Conservation (phyloP, 306 rosid species). For the Cercis canadensis region DNA sequence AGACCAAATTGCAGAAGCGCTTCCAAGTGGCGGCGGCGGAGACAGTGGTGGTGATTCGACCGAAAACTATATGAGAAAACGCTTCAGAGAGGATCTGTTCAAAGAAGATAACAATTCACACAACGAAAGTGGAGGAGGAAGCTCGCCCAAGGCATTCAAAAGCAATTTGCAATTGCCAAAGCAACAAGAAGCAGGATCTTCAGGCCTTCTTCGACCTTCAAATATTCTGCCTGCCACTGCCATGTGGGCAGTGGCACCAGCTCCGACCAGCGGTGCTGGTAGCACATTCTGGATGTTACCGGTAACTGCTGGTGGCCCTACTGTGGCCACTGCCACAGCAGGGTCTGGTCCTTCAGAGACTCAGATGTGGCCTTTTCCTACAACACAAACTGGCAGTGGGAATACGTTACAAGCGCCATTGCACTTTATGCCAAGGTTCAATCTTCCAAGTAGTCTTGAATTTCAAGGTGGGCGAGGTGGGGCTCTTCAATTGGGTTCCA, state of each 20-base stretch:
- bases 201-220: slow-evolving; percentile 56
- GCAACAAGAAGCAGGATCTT: slow-evolving; percentile 45
- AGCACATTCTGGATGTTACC: slow-evolving; percentile 95
- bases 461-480: slow-evolving; percentile 61
- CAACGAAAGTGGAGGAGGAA: slow-evolving; percentile 34
- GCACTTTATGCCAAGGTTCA: slow-evolving; percentile 81
- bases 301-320: slow-evolving; percentile 45
- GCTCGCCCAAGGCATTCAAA: slow-evolving; percentile 47
- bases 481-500: slow-evolving; percentile 75
- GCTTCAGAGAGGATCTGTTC: slow-evolving; percentile 87
- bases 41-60: slow-evolving; percentile 55
- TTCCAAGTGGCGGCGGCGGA: slow-evolving; percentile 50
- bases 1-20: slow-evolving; percentile 70
- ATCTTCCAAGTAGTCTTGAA: slow-evolving; percentile 56
- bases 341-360: slow-evolving; percentile 53
- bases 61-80: slow-evolving; percentile 78
- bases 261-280: slow-evolving; percentile 55
- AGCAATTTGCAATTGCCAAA: slow-evolving; percentile 47
- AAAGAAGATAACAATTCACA: slow-evolving; percentile 66
- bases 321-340: slow-evolving; percentile 24
- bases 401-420: slow-evolving; percentile 64
- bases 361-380: slow-evolving; percentile 84
- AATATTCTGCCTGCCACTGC: slow-evolving; percentile 66
- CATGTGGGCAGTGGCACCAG: slow-evolving; percentile 86
- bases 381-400: slow-evolving; percentile 36